phyloP scores from a whole-genome alignment of 352 stramenopile genomes.

The Phytophthora fragariae region DNA sequence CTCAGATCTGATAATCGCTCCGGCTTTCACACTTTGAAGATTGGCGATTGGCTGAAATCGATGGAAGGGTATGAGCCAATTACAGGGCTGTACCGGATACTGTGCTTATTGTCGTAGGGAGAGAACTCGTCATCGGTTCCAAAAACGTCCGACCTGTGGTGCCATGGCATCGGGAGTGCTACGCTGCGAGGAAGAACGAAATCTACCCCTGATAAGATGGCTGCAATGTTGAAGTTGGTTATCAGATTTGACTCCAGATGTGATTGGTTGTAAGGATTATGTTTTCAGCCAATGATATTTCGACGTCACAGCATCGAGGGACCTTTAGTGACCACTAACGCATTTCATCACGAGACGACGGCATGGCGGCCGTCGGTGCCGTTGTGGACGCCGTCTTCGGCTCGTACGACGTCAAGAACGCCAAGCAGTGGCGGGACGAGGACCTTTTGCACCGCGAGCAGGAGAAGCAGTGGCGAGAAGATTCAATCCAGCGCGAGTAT shows the following conservation, averaged over 20 bases:
- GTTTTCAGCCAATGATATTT: conserved; percentile 3
- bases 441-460: conserved; percentile 76
- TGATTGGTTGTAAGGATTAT: conserved; percentile 7
- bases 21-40: conserved; percentile 12
- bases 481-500: conserved; percentile 71
- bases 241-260: too few species aligned
- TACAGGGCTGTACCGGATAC: too few species aligned
- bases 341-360: neutral
- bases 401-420: conserved; percentile 86
- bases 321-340: conserved; percentile 13
- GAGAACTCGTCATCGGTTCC: too few species aligned
- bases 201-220: too few species aligned
- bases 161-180: too few species aligned
- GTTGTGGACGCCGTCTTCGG: conserved; percentile 82
- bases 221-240: too few species aligned
- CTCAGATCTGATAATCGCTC: conserved; percentile 38
- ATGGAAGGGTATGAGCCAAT: too few species aligned
- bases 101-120: too few species aligned
- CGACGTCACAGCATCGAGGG: conserved; percentile 20
- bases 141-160: too few species aligned
- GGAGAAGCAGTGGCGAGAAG: conserved; percentile 82
- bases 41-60: neutral
- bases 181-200: too few species aligned
- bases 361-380: conserved; percentile 67
- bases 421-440: conserved; percentile 84